Evolutionary conservation across 2,329 filamentous ascomycete species (phyloP).

Genomic region (Phaeosphaeria sp.): DNA sequence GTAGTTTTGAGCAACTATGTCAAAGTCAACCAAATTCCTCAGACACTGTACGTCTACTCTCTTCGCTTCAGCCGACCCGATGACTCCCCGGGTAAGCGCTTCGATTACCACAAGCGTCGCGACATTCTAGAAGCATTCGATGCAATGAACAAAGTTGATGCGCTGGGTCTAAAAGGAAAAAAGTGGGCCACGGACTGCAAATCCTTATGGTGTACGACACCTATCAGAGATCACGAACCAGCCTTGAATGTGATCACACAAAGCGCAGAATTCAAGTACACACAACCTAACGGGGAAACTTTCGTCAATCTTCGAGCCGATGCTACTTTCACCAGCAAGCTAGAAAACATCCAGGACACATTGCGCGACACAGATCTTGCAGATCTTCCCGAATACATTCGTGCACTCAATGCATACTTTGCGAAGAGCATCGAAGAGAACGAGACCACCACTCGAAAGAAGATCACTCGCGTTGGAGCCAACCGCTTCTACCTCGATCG

Average conservation of each 20-base stretch:
- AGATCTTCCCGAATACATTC: neutral
- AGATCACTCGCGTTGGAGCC: neutral
- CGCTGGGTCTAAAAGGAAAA: neutral
- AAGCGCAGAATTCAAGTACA: neutral
- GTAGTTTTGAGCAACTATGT: neutral
- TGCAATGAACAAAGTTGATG: neutral
- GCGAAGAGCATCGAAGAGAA: neutral
- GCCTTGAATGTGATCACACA: too few species aligned
- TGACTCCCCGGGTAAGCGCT: too few species aligned
- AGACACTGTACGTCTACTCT: neutral
- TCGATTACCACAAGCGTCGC: constrained; percentile 1
- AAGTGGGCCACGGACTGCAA: constrained; percentile 1
- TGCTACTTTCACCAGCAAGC: neutral
- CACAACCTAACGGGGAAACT: neutral
- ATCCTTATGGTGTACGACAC: neutral
- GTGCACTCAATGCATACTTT: neutral
- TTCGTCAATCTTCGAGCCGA: neutral
- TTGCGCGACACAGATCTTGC: neutral
- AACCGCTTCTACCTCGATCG: constrained; percentile 1
- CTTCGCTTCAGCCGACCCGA: neutral
- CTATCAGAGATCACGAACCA: neutral
- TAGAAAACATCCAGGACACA: neutral
- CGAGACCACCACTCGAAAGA: neutral
- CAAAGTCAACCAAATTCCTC: neutral
- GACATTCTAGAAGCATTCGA: neutral